phyloP scores from a whole-genome alignment of 805 yeast genomes.

The Lachancea cidri region DNA sequence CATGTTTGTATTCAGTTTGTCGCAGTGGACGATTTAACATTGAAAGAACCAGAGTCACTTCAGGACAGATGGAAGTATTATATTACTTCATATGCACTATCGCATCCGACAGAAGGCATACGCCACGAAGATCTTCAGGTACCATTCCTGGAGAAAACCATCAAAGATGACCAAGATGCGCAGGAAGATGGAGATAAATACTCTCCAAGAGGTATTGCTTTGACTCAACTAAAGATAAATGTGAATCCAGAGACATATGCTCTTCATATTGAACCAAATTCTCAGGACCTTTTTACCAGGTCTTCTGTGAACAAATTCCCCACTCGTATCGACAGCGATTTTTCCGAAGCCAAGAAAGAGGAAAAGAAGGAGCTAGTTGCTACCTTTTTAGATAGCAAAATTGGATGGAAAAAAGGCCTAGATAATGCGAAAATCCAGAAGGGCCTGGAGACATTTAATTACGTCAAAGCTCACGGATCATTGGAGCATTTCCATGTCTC shows the following conservation, averaged over 20 bases:
- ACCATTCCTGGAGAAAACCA: constrained; percentile 69
- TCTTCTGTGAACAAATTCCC: constrained; percentile 44
- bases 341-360: constrained; percentile 25
- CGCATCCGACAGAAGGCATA: constrained; percentile 96
- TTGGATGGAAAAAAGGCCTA: constrained; percentile 51
- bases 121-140: constrained; percentile 67
- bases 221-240: constrained; percentile 70
- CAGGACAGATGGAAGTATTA: constrained; percentile 92
- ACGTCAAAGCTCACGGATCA: constrained; percentile 19
- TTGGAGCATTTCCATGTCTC: constrained; percentile 8
- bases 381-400: constrained; percentile 44
- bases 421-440: constrained; percentile 35
- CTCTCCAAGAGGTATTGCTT: constrained; percentile 52
- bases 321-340: constrained; percentile 18
- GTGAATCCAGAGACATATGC: constrained; percentile 74
- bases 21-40: constrained; percentile 82
- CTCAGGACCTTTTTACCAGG: constrained; percentile 75
- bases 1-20: constrained; percentile 72
- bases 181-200: constrained; percentile 28
- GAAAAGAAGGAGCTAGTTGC: constrained; percentile 35
- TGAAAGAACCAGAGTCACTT: constrained; percentile 60
- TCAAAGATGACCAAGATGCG: constrained; percentile 49
- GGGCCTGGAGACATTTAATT: constrained; percentile 20
- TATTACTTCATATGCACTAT: constrained; percentile 85
- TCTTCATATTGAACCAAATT: constrained; percentile 70